These are phyloP conservation scores for Lichina pygmaea DNA, from an alignment of 495 filamentous ascomycete species.

Conservation along the genomic window DNA sequence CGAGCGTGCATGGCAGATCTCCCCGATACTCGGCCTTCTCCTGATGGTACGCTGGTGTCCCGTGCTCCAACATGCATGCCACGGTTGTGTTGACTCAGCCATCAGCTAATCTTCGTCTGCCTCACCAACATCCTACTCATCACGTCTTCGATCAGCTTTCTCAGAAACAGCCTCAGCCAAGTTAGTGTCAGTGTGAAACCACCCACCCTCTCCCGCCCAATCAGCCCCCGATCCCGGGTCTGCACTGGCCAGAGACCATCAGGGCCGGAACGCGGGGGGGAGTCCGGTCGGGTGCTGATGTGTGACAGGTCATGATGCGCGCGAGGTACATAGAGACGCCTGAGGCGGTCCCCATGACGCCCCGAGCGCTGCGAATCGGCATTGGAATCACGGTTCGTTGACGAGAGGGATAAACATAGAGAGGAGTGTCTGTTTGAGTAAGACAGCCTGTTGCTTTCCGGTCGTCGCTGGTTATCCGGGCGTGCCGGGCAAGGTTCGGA, in stretches of 20 bases:
- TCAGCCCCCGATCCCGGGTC: no score
- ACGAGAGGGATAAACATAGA: neutral
- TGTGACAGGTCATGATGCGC: constrained; percentile 26
- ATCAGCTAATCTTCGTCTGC: constrained; percentile 43
- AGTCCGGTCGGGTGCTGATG: constrained; percentile 1
- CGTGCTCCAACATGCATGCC: constrained; percentile 1
- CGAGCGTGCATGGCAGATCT: constrained; percentile 11
- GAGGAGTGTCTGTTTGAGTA: constrained; percentile 77
- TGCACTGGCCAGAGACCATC: no score
- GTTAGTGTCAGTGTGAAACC: constrained; percentile 24
- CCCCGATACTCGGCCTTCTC: constrained; percentile 30
- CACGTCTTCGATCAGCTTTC: constrained; percentile 71
- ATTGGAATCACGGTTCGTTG: no score
- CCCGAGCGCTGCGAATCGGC: no score
- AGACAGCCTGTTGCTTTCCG: constrained; percentile 11
- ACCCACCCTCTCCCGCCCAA: neutral
- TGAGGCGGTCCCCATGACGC: no score
- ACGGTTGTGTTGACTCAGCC: neutral
- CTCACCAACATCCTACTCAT: constrained; percentile 80
- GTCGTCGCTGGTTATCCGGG: no score
- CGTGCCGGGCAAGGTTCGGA: neutral
- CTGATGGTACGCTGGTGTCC: constrained; percentile 25
- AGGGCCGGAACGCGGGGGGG: constrained; percentile 1
- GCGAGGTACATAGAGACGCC: constrained; percentile 9
- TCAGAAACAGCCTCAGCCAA: constrained; percentile 70